These are phyloP conservation scores for Tetratostichococcus sp. DNA, from an alignment of 139 green algal genomes.

Conservation along the genomic window DNA sequence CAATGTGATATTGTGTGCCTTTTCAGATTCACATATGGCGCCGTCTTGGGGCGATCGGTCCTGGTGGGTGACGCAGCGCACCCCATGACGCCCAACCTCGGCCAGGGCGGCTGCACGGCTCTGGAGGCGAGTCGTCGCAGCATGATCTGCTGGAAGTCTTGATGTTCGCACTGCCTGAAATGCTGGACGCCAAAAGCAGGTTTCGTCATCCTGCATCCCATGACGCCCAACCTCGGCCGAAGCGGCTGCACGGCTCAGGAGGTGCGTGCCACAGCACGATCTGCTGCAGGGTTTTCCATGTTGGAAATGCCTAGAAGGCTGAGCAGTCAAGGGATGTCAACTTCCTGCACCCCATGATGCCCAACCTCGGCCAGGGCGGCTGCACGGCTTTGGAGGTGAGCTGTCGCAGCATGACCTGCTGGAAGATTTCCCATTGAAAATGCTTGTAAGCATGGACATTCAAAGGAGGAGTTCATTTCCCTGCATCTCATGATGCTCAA, in stretches of 20 bases:
- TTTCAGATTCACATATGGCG: neutral
- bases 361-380: slow-evolving; percentile 56
- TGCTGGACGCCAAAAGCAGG: too few relatives aligned
- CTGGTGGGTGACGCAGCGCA: slow-evolving; percentile 73
- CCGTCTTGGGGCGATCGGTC: neutral
- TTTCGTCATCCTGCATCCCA: slow-evolving; percentile 58
- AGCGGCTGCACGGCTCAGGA: slow-evolving; percentile 68
- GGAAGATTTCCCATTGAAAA: neutral
- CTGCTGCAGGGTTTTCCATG: slow-evolving; percentile 25
- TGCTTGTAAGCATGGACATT: too few relatives aligned
- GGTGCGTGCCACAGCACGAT: slow-evolving; percentile 38
- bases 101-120: slow-evolving; percentile 64
- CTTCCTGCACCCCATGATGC: neutral
- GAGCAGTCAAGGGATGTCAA: too few relatives aligned
- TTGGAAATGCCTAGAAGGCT: too few relatives aligned
- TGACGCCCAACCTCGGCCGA: slow-evolving; percentile 62
- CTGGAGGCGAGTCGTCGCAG: slow-evolving; percentile 39
- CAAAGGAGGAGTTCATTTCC: too few relatives aligned
- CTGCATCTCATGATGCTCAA: slow-evolving; percentile 8
- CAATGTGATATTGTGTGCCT: too few relatives aligned
- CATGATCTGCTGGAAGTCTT: slow-evolving; percentile 50
- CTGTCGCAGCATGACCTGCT: slow-evolving; percentile 45
- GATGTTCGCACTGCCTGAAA: too few relatives aligned
- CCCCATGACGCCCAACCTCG: slow-evolving; percentile 66
- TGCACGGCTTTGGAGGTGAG: slow-evolving; percentile 59